Percentiles rank a stretch among this genome's conserved stretches.
Evolutionary conservation across 2,329 filamentous ascomycete genomes (phyloP).

Genomic region (Fonsecaea pugnacius): DNA sequence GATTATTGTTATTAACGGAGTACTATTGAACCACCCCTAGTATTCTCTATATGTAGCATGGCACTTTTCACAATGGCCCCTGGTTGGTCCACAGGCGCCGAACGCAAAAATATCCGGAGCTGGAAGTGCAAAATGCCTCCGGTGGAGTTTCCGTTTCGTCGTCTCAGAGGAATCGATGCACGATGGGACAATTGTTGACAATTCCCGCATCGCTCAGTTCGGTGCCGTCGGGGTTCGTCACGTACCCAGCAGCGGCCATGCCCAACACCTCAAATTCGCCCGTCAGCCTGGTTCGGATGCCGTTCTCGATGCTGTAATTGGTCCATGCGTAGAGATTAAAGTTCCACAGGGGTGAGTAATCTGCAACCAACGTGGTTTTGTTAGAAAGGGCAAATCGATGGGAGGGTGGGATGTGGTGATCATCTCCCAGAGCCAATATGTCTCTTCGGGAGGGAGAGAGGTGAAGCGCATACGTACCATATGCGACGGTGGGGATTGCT

Average conservation of each 20-base stretch:
- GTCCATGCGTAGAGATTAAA: conserved; percentile 4
- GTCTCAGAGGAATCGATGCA: conserved; percentile 5
- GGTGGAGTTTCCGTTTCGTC: too few relatives aligned
- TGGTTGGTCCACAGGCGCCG: too few relatives aligned
- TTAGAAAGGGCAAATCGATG: too few relatives aligned
- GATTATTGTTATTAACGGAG: too few relatives aligned
- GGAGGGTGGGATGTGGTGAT: background rate
- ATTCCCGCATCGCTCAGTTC: conserved; percentile 6
- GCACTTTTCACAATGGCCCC: too few relatives aligned
- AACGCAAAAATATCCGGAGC: too few relatives aligned
- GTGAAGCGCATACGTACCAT: background rate
- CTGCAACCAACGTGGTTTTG: background rate
- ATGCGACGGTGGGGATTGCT: conserved; percentile 5
- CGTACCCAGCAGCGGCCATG: conserved; percentile 7
- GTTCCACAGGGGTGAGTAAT: conserved; percentile 9
- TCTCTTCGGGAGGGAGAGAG: too few relatives aligned
- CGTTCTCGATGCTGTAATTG: conserved; percentile 8
- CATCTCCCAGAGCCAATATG: too few relatives aligned
- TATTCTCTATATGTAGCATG: too few relatives aligned
- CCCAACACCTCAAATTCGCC: conserved; percentile 8
- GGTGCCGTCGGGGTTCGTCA: conserved; percentile 4
- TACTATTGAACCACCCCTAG: too few relatives aligned
- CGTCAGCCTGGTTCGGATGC: conserved; percentile 8
- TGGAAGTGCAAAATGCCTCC: too few relatives aligned
- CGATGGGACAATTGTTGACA: conserved; percentile 8